These are phyloP conservation scores for Populus trichocarpa DNA, from an alignment of 441 rosid genomes.

Conservation along the genomic window DNA sequence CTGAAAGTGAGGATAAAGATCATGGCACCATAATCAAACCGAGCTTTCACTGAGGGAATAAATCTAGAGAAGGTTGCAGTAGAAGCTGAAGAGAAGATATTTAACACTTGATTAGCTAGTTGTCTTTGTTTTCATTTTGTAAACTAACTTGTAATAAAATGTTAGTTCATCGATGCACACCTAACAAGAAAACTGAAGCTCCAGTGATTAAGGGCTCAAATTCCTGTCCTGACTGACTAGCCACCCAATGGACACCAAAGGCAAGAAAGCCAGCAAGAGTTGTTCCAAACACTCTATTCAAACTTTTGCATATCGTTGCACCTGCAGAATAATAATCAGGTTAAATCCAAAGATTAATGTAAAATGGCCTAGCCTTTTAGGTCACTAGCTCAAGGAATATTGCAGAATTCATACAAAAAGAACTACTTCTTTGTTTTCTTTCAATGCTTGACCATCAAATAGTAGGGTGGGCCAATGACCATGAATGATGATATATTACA, in stretches of 20 bases:
- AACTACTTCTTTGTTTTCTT: background rate
- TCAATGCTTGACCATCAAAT: no score
- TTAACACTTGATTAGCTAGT: background rate
- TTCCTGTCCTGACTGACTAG: slow-evolving; percentile 45
- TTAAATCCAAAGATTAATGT: background rate
- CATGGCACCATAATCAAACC: slow-evolving; percentile 67
- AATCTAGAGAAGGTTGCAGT: slow-evolving; percentile 67
- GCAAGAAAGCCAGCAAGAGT: slow-evolving; percentile 60
- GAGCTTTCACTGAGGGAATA: slow-evolving; percentile 59
- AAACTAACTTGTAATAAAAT: no score
- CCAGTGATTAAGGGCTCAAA: slow-evolving; percentile 70
- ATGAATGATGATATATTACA: no score
- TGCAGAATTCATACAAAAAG: background rate
- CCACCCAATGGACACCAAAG: slow-evolving; percentile 65
- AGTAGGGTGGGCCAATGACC: no score
- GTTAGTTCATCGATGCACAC: slow-evolving; percentile 22
- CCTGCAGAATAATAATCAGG: slow-evolving; percentile 36
- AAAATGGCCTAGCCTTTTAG: background rate
- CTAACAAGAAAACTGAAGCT: slow-evolving; percentile 59
- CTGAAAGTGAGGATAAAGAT: slow-evolving; percentile 80
- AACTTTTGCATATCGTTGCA: slow-evolving; percentile 70
- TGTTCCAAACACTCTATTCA: slow-evolving; percentile 68
- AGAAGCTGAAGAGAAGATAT: slow-evolving; percentile 41
- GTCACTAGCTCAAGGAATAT: background rate
- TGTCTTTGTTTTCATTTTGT: no score